A percentile compares a stretch with the other conserved stretches of the same genome.
phyloP scores from a whole-genome alignment of 495 filamentous ascomycete species.

The Penicillium cinerascens region DNA sequence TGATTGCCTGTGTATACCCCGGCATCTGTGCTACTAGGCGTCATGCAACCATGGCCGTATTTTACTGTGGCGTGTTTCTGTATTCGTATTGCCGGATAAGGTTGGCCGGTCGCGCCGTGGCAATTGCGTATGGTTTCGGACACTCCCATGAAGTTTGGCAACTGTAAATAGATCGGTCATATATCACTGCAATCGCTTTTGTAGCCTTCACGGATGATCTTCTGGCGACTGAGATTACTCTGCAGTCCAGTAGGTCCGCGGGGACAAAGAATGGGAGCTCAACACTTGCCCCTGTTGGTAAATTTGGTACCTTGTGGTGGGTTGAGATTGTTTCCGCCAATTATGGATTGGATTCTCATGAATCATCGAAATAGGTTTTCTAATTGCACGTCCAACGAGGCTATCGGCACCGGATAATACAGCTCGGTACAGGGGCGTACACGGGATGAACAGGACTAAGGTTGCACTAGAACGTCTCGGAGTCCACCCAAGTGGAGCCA shows the following conservation, averaged over 20 bases:
- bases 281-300: too few species aligned
- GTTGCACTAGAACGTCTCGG: neutral
- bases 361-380: too few species aligned
- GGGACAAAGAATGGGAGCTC: too few species aligned
- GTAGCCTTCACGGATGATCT: too few species aligned
- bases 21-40: neutral
- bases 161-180: too few species aligned
- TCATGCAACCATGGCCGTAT: neutral
- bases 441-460: neutral
- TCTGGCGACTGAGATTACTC: too few species aligned
- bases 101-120: neutral
- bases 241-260: too few species aligned
- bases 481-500: neutral
- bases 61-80: neutral
- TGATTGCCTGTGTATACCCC: slow-evolving; percentile 1
- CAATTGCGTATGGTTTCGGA: neutral
- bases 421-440: neutral
- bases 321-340: too few species aligned
- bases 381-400: neutral
- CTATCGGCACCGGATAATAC: neutral
- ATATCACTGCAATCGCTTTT: too few species aligned
- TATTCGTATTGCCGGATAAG: neutral
- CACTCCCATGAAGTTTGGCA: too few species aligned
- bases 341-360: too few species aligned
- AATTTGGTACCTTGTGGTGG: too few species aligned